Base-by-base conservation (phyloP, 495 filamentous ascomycete genomes). In the Poronia punctata region DNA sequence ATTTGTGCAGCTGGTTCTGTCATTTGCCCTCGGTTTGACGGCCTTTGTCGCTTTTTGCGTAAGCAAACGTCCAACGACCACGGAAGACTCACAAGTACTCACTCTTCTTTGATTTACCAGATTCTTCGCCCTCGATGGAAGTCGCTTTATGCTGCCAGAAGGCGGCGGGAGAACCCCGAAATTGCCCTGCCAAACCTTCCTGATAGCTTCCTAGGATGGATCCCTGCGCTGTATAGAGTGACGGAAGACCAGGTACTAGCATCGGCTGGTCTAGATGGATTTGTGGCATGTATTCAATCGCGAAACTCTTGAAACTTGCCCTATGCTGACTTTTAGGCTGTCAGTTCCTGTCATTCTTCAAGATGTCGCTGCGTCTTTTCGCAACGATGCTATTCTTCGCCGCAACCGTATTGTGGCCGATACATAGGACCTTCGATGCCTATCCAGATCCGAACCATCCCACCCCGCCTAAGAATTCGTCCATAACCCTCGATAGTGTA, bases 241-340 rank as follows among this genome's bases (percentile, higher is more conserved):
- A 86, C 83, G 9, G 88, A 97, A 30, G 76, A 94, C 53, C 80
- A 97, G 60, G 78, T 97, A 15, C 70, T 99, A 31, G 79, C 82
- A 25, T 92, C 90, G 20, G 89, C 89, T 9, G 93, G 93, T 0
- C 70, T 99, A 31, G 93, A 99, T 67, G 93, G 92, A 37, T 99
- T 82, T 62, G 92, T 95, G 48, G 85, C 88, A 62, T 57, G 83
- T 74, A 30, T 27, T 33, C 7, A 19, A 3, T n/a, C 34, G n/a
- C 34, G 2, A 23, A 8, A 23, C n/a, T n/a, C n/a, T n/a, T n/a
- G n/a, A n/a, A n/a, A n/a, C n/a, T n/a, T n/a, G 9, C 1, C 21
- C 3, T 4, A 11, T 30, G 22, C 46, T 51, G 11, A 45, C 32
- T 6, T 0, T 5, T 14, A 23, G 7, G 18, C 15, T 10, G 18